Conservation (phyloP, 2,329 filamentous ascomycete genomes). For the Beauveria sp. region DNA sequence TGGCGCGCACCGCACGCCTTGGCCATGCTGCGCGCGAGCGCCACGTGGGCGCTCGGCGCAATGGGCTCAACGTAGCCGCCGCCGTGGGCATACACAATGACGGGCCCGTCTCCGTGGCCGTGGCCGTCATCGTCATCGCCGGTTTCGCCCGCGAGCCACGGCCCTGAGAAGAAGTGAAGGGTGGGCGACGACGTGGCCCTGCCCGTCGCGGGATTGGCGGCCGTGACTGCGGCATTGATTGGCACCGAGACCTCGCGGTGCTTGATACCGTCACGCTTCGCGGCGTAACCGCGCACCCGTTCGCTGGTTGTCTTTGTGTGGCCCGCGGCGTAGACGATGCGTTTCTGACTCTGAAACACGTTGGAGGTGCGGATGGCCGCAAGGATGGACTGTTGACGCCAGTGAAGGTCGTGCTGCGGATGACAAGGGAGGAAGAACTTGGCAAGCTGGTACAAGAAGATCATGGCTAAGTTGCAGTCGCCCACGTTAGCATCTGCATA, state of each 20-base stretch:
- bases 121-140: background rate
- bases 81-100: conserved; percentile 18
- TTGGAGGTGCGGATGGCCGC: background rate
- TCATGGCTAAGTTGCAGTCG: background rate
- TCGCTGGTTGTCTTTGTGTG: background rate
- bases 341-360: background rate
- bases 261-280: background rate
- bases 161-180: conserved; percentile 15
- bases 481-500: background rate
- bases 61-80: conserved; percentile 19
- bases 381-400: conserved; percentile 9
- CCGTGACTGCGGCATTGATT: background rate
- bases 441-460: background rate
- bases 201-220: background rate
- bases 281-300: background rate
- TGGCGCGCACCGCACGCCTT: conserved; percentile 9
- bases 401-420: background rate
- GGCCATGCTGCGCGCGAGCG: conserved; percentile 14
- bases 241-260: conserved; percentile 6
- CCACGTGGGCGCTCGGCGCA: conserved; percentile 12
- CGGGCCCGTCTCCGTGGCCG: background rate
- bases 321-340: background rate
- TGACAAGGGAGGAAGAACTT: background rate
- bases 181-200: background rate
- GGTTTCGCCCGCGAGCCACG: background rate